Base-by-base conservation (phyloP, 2,329 filamentous ascomycete species). In the Aspergillus transmontanensis region DNA sequence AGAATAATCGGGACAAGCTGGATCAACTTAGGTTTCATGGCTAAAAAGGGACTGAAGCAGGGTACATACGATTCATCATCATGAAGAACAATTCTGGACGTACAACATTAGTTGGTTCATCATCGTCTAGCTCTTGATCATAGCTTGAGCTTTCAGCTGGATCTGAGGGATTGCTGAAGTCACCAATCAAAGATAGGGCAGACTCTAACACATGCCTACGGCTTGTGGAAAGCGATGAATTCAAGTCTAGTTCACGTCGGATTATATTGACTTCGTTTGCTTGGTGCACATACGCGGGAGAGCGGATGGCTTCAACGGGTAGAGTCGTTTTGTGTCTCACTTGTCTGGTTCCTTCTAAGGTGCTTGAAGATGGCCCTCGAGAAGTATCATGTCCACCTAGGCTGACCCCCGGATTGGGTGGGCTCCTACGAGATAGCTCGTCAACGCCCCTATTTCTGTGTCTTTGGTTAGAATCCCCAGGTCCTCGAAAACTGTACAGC, bases 181-280 rank as follows among this genome's bases (percentile, higher is more conserved):
- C 26, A 19, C 55, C 21, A 32, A 57, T 57, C 19, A 57, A 46
- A 9, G 55, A 57, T 23, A 57, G 30, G 6, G 55, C 55, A 14
- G 55, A 57, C 34, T 57, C 55, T 9, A 57, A 19, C 23, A 57
- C 55, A 19, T 32, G 55, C 55, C 55, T 46, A 21, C 55, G 55
- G 14, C 55, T 36, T 21, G 28, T 45, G 2, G 55, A 57, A 21
- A 57, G 55, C 12, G 55, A 57, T 10, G 39, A 21, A 16, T 46
- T 57, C 7, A 19, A 46, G 21, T 57, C 55, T 34, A 57, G 19
- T 57, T 57, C 55, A 16, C 55, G 32, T 16, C 39, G 55, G 10
- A 57, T 57, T n/a, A 57, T 57, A 28, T 28, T 57, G 23, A 50
- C 26, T 32, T 50, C 23, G 46, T 50, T 50, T 19, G 26, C 26